Evolutionary conservation across 2,329 filamentous ascomycete genomes (phyloP).

Genomic region (Fusarium temperatum): DNA sequence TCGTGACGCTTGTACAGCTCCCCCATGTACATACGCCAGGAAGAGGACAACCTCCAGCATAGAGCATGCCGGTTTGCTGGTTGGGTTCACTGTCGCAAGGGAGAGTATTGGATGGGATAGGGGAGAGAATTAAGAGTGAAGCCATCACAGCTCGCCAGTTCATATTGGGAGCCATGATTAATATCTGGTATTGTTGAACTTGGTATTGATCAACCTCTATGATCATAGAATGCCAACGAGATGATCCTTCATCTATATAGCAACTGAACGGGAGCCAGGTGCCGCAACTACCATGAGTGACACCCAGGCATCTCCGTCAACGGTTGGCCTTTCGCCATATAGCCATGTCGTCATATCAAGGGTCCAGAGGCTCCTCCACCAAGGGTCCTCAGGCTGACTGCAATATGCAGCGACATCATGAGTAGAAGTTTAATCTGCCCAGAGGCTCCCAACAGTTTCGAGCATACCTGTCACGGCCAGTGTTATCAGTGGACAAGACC

Average conservation of each 20-base stretch:
- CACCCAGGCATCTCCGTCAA: background rate
- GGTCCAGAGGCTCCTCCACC: background rate
- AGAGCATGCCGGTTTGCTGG: constrained; percentile 2
- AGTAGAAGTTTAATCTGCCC: background rate
- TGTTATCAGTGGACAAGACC: background rate
- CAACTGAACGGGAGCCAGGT: background rate
- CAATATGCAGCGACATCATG: background rate
- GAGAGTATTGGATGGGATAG: background rate
- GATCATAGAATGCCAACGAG: background rate
- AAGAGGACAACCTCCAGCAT: constrained; percentile 27
- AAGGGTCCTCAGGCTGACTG: background rate
- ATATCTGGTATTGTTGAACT: background rate
- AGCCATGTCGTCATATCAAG: constrained; percentile 8
- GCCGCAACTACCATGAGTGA: too few species aligned
- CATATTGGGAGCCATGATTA: constrained; percentile 15
- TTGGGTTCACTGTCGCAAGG: background rate
- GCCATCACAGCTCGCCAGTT: constrained; percentile 16
- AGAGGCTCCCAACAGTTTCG: background rate
- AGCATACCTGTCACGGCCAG: background rate
- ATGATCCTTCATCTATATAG: constrained; percentile 18
- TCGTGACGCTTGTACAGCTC: constrained; percentile 27
- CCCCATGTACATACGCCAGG: constrained; percentile 27
- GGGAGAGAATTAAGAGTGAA: background rate
- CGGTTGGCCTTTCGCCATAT: background rate
- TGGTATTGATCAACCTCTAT: constrained; percentile 15